Percentiles rank a stretch among this genome's conserved stretches.
phyloP scores from a whole-genome alignment of 179 eudicot genomes.

The Beta corolliflora region DNA sequence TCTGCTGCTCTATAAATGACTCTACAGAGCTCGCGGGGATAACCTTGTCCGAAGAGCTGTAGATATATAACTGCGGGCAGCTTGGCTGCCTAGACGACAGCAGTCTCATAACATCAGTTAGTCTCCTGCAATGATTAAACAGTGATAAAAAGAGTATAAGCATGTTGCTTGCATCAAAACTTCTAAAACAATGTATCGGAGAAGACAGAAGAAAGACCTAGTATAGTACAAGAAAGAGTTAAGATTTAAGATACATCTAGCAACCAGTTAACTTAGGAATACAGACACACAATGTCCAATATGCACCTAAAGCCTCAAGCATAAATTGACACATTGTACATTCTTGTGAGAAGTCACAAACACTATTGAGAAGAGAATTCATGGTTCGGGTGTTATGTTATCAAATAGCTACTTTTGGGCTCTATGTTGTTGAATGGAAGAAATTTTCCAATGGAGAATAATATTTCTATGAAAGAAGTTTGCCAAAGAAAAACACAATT shows the following conservation, averaged over 20 bases:
- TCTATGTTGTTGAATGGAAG: no score
- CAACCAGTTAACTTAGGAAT: not conserved
- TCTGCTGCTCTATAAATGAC: constrained; percentile 77
- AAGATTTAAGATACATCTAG: not conserved
- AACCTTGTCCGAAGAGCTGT: constrained; percentile 91
- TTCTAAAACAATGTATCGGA: not conserved
- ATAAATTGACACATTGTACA: not conserved
- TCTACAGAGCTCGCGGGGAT: constrained; percentile 80
- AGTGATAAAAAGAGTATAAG: not conserved
- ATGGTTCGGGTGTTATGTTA: not conserved
- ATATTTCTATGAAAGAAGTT: no score
- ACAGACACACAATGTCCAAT: not conserved
- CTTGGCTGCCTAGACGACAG: constrained; percentile 70
- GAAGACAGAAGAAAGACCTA: not conserved
- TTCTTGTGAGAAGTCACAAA: not conserved
- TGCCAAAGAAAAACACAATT: no score
- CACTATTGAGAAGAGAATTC: not conserved
- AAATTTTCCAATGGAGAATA: no score
- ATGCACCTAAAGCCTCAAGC: not conserved
- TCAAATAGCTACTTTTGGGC: not conserved
- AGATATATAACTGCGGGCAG: constrained; percentile 91
- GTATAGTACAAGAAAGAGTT: no score
- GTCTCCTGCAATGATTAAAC: constrained; percentile 59
- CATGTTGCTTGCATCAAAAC: not conserved
- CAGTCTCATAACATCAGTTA: constrained; percentile 65